Evolutionary conservation across 2,329 filamentous ascomycete species (phyloP).

Genomic region (Penicillium sp.): DNA sequence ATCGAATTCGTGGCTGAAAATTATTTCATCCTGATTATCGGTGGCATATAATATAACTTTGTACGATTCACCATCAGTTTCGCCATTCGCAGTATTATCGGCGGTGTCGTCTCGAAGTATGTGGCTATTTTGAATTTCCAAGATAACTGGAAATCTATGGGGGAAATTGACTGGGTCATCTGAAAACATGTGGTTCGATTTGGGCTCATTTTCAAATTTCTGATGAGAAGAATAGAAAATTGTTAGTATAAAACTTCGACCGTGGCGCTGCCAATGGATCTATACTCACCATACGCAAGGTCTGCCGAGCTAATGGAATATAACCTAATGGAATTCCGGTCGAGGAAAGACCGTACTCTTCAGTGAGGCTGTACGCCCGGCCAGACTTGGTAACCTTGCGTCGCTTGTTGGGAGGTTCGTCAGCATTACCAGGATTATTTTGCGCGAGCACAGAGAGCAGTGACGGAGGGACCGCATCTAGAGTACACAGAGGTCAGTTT

Average conservation of each 20-base stretch:
- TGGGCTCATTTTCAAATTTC: slow-evolving; percentile 19
- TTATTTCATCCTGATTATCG: slow-evolving; percentile 15
- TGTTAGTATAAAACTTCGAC: slow-evolving; percentile 6
- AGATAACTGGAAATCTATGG: slow-evolving; percentile 24
- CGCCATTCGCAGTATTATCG: neutral
- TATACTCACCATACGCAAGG: slow-evolving; percentile 35
- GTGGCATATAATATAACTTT: slow-evolving; percentile 26
- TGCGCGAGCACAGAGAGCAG: slow-evolving; percentile 29
- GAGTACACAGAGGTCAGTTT: slow-evolving; percentile 11
- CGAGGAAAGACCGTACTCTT: slow-evolving; percentile 19
- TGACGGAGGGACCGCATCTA: slow-evolving; percentile 29
- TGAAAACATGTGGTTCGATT: neutral
- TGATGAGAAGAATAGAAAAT: slow-evolving; percentile 15
- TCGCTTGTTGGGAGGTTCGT: slow-evolving; percentile 36
- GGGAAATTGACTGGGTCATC: neutral
- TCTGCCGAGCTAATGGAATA: slow-evolving; percentile 37
- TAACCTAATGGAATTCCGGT: slow-evolving; percentile 32
- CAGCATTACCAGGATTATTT: slow-evolving; percentile 11
- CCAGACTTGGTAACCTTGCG: slow-evolving; percentile 33
- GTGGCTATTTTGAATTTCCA: slow-evolving; percentile 14
- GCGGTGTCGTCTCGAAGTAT: neutral
- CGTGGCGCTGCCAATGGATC: neutral
- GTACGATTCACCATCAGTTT: slow-evolving; percentile 12
- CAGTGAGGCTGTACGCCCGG: slow-evolving; percentile 21
- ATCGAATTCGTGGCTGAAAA: slow-evolving; percentile 25